Evolutionary conservation across 805 yeast species (phyloP).

Genomic region (Komagataella populi): DNA sequence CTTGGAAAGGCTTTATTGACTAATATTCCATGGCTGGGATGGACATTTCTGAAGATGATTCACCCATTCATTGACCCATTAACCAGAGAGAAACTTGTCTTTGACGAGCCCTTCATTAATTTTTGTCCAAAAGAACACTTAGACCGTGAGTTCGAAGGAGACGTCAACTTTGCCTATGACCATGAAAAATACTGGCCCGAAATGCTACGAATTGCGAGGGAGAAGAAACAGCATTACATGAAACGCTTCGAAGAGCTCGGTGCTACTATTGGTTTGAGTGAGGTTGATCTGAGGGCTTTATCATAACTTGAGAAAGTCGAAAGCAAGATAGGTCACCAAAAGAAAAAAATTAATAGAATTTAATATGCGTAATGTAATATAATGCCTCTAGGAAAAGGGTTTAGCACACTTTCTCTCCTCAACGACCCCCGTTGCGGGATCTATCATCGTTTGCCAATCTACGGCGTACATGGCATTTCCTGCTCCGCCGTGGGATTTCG

Average conservation of each 20-base stretch:
- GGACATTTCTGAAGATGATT: conserved; percentile 83
- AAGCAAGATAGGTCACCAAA: neutral
- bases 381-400: conserved; percentile 33
- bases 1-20: conserved; percentile 85
- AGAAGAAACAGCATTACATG: conserved; percentile 49
- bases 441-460: conserved; percentile 93
- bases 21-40: conserved; percentile 87
- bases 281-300: conserved; percentile 52
- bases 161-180: conserved; percentile 68
- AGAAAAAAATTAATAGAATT: neutral
- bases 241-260: conserved; percentile 65
- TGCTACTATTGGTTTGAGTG: conserved; percentile 64
- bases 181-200: conserved; percentile 74
- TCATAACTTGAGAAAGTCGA: neutral
- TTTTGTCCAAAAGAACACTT: conserved; percentile 76
- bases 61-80: conserved; percentile 95
- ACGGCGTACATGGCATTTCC: conserved; percentile 77
- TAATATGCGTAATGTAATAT: neutral
- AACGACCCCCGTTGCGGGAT: conserved; percentile 56
- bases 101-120: conserved; percentile 74
- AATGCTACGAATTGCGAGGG: conserved; percentile 44
- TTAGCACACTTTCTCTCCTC: conserved; percentile 89
- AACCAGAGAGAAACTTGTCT: conserved; percentile 87
- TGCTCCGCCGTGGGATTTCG: conserved; percentile 50
- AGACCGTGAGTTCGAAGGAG: conserved; percentile 77